Base-by-base conservation (phyloP, 1,284 basidiomycete species). In the Vanrija humicola region DNA sequence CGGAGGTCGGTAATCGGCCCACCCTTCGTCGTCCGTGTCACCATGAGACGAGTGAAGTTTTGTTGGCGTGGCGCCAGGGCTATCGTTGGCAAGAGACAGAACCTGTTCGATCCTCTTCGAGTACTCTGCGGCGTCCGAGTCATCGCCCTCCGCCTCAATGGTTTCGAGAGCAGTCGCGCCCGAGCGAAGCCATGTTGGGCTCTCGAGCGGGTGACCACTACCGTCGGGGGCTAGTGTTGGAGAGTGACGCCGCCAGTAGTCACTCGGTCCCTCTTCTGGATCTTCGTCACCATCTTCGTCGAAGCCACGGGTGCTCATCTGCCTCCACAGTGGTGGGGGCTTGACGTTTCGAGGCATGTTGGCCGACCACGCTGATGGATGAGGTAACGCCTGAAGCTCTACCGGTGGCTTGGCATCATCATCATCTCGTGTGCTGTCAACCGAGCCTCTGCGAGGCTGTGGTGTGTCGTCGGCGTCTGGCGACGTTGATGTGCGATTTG, bases 1-100 rank as follows among this genome's bases (percentile, higher is more conserved):
- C 10, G 42, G 52, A 2, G 29, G 59, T 19, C 64, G 66, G n/a
- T 62, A 58, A 47, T 68, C 66, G 45, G 61, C 64, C 34, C 65
- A 65, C 1, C 63, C 66, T 1, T 54, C 51, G 23, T 54, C 52
- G 12, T 46, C 56, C 18, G n/a, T 16, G 10, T 50, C 58, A 15
- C 51, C 44, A 18, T 21, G 38, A 19, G 18, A 19, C 19, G 40
- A 44, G 6, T 44, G 51, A 23, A 40, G 43, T n/a, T 34, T 51
- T 6, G 54, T 48, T 23, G 59, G 55, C 3, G 62, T 58, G 12
- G 43, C 38, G 15, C 47, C 14, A 2, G 55, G 50, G 3, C 47
- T 50, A 26, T 54, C 52, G 6, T 51, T 42, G 6, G 50, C 42
- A 16, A 48, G 50, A 3, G 49, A 40, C 9, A 60, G 56, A 18